A percentile compares a stretch with the other conserved stretches of the same genome.
Conservation (phyloP, 2,329 filamentous ascomycete genomes). For the Nigrospora osmanthi region DNA sequence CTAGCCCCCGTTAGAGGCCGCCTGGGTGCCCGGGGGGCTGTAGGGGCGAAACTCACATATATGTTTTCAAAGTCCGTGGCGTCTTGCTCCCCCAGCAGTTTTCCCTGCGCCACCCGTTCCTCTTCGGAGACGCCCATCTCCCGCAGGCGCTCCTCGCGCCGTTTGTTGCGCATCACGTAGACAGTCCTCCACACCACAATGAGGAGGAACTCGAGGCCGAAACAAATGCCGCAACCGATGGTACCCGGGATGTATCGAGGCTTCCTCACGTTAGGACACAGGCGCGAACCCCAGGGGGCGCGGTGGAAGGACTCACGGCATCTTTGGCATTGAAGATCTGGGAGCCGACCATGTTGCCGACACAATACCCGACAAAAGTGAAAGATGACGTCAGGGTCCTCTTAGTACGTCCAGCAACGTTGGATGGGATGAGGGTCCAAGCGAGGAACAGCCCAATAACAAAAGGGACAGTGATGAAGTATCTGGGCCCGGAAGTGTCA, state of each 20-base stretch:
- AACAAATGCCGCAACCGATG: conserved; percentile 27
- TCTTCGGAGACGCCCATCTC: conserved; percentile 24
- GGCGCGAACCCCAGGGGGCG: background rate
- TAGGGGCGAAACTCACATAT: conserved; percentile 17
- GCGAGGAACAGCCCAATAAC: conserved; percentile 23
- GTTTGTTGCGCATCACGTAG: conserved; percentile 30
- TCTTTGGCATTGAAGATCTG: conserved; percentile 36
- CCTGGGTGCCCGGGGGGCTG: background rate
- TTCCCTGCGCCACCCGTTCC: conserved; percentile 20
- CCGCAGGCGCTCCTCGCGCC: conserved; percentile 17
- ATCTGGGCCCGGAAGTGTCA: conserved; percentile 8
- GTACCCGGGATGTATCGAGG: conserved; percentile 36
- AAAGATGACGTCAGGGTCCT: conserved; percentile 6
- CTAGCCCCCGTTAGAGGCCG: background rate
- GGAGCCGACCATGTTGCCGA: conserved; percentile 36
- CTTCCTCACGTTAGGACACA: conserved; percentile 2
- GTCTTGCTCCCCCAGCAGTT: conserved; percentile 26
- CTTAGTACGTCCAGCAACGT: conserved; percentile 37
- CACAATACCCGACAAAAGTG: conserved; percentile 6
- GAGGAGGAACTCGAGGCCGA: conserved; percentile 26
- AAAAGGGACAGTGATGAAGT: conserved; percentile 25
- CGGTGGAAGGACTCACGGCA: conserved; percentile 17
- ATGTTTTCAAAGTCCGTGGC: conserved; percentile 28
- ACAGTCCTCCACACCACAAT: conserved; percentile 29
- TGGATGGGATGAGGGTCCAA: conserved; percentile 31